Evolutionary conservation across 306 rosid genomes (phyloP).

Genomic region (Myrica gale): DNA sequence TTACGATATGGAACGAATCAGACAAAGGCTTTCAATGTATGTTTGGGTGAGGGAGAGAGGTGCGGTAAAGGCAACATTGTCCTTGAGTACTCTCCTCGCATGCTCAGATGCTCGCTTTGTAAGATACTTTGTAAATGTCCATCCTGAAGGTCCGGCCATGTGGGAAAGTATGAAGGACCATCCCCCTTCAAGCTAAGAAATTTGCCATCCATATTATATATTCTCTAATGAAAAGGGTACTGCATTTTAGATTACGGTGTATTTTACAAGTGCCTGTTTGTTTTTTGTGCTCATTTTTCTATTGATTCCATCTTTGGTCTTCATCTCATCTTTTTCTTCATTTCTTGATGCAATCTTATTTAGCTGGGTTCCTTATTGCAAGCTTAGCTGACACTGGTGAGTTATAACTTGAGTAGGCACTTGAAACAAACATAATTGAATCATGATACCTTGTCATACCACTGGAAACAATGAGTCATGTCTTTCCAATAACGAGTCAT

Average conservation of each 20-base stretch:
- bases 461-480: background rate
- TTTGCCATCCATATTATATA: background rate
- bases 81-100: conserved; percentile 64
- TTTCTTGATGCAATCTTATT: background rate
- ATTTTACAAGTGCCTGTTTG: background rate
- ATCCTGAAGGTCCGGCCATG: conserved; percentile 61
- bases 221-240: background rate
- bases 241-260: background rate
- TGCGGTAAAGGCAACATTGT: conserved; percentile 44
- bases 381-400: background rate
- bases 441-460: background rate
- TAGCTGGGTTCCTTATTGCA: background rate
- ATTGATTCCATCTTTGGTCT: background rate
- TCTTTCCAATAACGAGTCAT: no score
- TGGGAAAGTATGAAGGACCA: conserved; percentile 52
- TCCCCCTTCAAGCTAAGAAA: conserved; percentile 27
- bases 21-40: conserved; percentile 64
- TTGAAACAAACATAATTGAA: background rate
- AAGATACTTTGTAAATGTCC: conserved; percentile 59
- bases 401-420: background rate
- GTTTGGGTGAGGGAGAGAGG: conserved; percentile 57
- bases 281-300: background rate
- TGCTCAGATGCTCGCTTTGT: conserved; percentile 53
- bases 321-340: background rate
- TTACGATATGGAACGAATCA: conserved; percentile 52